Conservation (phyloP, 23 red algal species). For the Gracilaria domingensis region DNA sequence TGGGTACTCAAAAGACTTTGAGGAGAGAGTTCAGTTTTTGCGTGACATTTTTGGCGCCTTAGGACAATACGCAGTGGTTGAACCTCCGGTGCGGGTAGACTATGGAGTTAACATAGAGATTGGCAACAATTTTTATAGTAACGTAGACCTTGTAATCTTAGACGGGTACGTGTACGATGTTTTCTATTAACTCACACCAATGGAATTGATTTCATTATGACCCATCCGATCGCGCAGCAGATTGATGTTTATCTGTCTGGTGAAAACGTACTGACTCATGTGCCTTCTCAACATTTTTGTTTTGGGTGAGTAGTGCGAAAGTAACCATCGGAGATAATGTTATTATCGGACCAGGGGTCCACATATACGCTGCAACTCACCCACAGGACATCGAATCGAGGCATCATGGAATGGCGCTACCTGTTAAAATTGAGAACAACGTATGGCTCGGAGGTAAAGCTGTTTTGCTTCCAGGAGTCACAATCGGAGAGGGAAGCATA, state of each 20-base stretch:
- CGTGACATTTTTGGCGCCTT: background rate
- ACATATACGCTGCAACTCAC: constrained; percentile 71
- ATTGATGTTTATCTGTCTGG: background rate
- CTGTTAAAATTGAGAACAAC: constrained; percentile 63
- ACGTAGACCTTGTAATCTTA: constrained; percentile 34
- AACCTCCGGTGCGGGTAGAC: constrained; percentile 46
- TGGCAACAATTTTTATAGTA: constrained; percentile 53
- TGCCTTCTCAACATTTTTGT: background rate
- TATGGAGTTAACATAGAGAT: constrained; percentile 57
- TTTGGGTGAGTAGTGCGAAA: background rate
- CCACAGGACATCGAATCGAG: constrained; percentile 49
- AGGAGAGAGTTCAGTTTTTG: background rate
- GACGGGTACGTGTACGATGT: background rate
- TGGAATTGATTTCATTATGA: too few species aligned
- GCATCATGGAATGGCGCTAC: constrained; percentile 20
- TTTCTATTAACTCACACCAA: background rate
- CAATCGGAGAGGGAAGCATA: constrained; percentile 56
- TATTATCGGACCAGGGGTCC: constrained; percentile 63
- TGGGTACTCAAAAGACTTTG: background rate
- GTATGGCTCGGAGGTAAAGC: constrained; percentile 70
- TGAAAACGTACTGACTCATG: background rate
- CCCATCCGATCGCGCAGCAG: too few species aligned
- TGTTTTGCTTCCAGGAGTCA: constrained; percentile 48
- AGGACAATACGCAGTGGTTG: background rate
- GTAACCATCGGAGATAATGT: constrained; percentile 63